Evolutionary conservation across 768 basidiomycete genomes (phyloP).

Genomic region (Chalciporus chontae): DNA sequence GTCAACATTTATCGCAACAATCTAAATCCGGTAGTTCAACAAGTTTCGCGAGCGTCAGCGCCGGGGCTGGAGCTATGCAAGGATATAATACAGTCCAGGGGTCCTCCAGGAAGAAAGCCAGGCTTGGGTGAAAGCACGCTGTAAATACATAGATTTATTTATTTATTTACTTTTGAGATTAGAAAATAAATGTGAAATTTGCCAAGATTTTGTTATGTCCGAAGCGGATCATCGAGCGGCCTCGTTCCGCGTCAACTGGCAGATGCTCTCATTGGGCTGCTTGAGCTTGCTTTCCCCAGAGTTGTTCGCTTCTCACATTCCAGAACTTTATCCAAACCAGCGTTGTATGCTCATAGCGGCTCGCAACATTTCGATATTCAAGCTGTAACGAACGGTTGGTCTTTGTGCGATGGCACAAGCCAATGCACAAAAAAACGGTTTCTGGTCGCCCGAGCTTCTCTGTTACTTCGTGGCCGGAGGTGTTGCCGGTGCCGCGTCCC

Average conservation of each 20-base stretch:
- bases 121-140: slow-evolving; percentile 39
- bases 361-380: slow-evolving; percentile 4
- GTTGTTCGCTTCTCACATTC: background rate
- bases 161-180: too few relatives aligned
- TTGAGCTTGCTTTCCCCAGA: background rate
- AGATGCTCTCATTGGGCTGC: too few relatives aligned
- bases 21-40: slow-evolving; percentile 56
- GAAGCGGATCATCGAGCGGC: too few relatives aligned
- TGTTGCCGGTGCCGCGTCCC: slow-evolving; percentile 60
- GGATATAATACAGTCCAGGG: slow-evolving; percentile 31
- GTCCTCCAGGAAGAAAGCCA: slow-evolving; percentile 56
- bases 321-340: slow-evolving; percentile 8
- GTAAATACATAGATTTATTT: too few relatives aligned
- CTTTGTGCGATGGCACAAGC: slow-evolving; percentile 20
- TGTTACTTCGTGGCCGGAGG: slow-evolving; percentile 57
- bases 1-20: slow-evolving; percentile 33
- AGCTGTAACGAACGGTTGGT: slow-evolving; percentile 6
- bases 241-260: too few relatives aligned
- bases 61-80: slow-evolving; percentile 40
- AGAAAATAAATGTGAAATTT: too few relatives aligned
- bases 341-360: slow-evolving; percentile 5
- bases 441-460: slow-evolving; percentile 29
- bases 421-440: slow-evolving; percentile 27
- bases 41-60: slow-evolving; percentile 63
- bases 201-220: too few relatives aligned